Percentiles rank a stretch among this genome's conserved stretches.
These are phyloP conservation scores for Firmiana major DNA, from an alignment of 345 rosid species.

Conservation along the genomic window DNA sequence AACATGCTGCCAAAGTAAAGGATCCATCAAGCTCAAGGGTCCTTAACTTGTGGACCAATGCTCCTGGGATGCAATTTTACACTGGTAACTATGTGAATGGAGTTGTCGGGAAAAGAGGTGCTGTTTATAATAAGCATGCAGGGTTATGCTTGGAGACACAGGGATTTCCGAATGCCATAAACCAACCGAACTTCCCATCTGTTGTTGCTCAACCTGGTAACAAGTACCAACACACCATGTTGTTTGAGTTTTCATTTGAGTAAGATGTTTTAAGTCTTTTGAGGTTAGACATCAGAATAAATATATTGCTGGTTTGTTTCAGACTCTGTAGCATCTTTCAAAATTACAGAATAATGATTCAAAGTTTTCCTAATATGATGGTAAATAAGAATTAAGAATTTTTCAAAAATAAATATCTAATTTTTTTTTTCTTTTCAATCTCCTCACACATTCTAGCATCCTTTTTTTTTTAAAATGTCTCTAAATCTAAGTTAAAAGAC, in stretches of 20 bases:
- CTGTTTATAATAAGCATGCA: conserved; percentile 73
- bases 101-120: conserved; percentile 67
- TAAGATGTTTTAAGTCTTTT: conserved; percentile 15
- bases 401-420: too few species aligned
- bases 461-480: too few species aligned
- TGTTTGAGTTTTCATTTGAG: conserved; percentile 71
- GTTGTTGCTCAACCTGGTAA: conserved; percentile 77
- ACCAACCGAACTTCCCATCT: conserved; percentile 74
- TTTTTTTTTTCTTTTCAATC: too few species aligned
- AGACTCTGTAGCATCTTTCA: too few species aligned
- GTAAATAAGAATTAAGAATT: too few species aligned
- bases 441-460: too few species aligned
- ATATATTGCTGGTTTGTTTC: too few species aligned
- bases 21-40: conserved; percentile 67
- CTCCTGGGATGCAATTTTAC: conserved; percentile 88
- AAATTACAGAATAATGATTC: too few species aligned
- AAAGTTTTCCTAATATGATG: too few species aligned
- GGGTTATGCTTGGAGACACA: conserved; percentile 95
- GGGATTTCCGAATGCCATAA: conserved; percentile 85
- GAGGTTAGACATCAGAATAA: too few species aligned
- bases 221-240: conserved; percentile 71
- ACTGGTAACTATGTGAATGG: conserved; percentile 80
- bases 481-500: too few species aligned
- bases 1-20: conserved; percentile 63
- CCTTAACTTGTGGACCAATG: conserved; percentile 75